Conservation (phyloP, 768 basidiomycete species). For the Mycena venus region DNA sequence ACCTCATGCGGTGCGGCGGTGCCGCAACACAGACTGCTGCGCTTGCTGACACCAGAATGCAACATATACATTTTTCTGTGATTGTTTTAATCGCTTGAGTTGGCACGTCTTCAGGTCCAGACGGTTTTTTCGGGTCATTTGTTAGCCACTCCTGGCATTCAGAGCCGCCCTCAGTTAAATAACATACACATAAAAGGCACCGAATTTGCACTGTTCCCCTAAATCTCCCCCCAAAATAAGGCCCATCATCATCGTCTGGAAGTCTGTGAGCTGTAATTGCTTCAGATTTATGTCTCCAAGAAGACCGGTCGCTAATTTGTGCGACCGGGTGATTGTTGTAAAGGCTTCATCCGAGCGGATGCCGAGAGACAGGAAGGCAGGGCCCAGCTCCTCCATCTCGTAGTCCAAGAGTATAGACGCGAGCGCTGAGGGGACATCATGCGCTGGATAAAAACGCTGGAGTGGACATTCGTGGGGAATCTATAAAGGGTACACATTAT, state of each 20-base stretch:
- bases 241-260: conserved; percentile 9
- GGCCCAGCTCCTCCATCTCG: conserved; percentile 11
- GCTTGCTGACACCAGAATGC: too few relatives aligned
- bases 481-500: neutral
- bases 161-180: too few relatives aligned
- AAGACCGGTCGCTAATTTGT: neutral
- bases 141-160: too few relatives aligned
- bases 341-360: neutral
- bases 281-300: neutral
- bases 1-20: too few relatives aligned
- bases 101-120: too few relatives aligned
- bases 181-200: too few relatives aligned
- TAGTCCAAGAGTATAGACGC: neutral
- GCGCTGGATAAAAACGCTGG: neutral
- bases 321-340: neutral
- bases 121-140: too few relatives aligned
- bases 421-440: neutral
- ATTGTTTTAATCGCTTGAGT: too few relatives aligned
- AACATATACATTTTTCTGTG: too few relatives aligned
- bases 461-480: neutral
- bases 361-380: conserved; percentile 6
- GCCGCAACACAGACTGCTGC: too few relatives aligned
- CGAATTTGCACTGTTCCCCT: too few relatives aligned
- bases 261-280: neutral
- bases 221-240: neutral